Percentiles rank a stretch among this genome's conserved stretches.
Evolutionary conservation across 2,329 filamentous ascomycete genomes (phyloP).

Genomic region (Aspergillus costaricaensis): DNA sequence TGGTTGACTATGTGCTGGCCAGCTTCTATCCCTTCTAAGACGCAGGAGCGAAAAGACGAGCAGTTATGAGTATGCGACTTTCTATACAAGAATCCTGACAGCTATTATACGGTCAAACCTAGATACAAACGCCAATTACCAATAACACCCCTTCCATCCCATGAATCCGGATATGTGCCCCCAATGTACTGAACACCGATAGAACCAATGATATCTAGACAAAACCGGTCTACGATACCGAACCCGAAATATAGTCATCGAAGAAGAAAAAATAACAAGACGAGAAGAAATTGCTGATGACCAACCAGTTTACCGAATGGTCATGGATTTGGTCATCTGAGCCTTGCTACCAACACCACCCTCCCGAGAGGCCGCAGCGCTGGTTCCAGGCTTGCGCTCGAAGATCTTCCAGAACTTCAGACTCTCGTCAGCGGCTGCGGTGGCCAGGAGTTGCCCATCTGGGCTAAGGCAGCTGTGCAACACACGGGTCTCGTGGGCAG

Average conservation of each 20-base stretch:
- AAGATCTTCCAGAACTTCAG: constrained; percentile 99
- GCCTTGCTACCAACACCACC: constrained; percentile 74
- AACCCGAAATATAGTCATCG: constrained; percentile 4
- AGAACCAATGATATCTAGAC: constrained; percentile 5
- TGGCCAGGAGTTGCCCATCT: constrained; percentile 96
- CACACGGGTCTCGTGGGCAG: constrained; percentile 93
- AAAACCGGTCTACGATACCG: background rate
- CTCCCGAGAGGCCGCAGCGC: constrained; percentile 62
- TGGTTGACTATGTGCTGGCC: background rate
- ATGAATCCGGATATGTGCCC: constrained; percentile 6
- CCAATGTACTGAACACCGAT: constrained; percentile 5
- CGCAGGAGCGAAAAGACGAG: background rate
- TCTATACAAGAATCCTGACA: constrained; percentile 12
- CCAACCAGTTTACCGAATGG: constrained; percentile 66
- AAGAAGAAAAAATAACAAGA: constrained; percentile 11
- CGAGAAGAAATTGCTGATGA: constrained; percentile 9
- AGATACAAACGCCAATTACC: constrained; percentile 16
- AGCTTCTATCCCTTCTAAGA: background rate
- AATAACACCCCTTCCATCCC: background rate
- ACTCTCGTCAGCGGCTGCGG: constrained; percentile 91
- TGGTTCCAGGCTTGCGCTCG: constrained; percentile 88
- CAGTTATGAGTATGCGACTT: background rate
- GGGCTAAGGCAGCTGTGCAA: constrained; percentile 96
- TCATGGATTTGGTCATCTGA: constrained; percentile 92
- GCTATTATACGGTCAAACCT: constrained; percentile 13